Evolutionary conservation across 768 basidiomycete genomes (phyloP), one percentile per base, ranked within the genome.

Genomic region (Termitomyces sp.): DNA sequence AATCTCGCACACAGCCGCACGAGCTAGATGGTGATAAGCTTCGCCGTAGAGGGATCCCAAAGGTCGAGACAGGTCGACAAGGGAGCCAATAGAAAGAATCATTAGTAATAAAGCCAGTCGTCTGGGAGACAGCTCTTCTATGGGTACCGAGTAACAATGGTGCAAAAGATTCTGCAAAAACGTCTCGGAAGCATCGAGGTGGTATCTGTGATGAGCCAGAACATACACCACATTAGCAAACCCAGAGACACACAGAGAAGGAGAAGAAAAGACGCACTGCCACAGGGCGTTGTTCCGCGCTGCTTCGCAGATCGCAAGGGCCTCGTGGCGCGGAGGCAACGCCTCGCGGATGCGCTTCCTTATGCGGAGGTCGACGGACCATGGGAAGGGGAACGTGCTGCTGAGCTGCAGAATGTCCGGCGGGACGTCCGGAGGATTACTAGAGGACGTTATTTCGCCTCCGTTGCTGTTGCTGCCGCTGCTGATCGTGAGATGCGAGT

Each of bases 31-130:
- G 66, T 85, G 83, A 58, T 83, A 86, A 0, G 82, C 74, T 62
- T 86, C 84, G 28, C 83, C 84, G 42, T 80, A 72, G 14, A 83
- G 68, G n/a, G 79, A 76, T 38, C 82, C 82, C 53, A 79, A 70
- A 21, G 78, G 79, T 26, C 76, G 71, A 51, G 72, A 77, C 10
- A 87, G 74, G 69, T 88, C 86, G 38, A 87, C 85, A 15, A 85
- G 74, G 17, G 81, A 81, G 22, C 87, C 87, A 46, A 88, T 84
- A 26, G 87, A 83, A 56, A 89, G 78, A 62, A 88, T 78, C 77
- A 88, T 86, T 58, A 87, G 74, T 35, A 88, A 72, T 12, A 88
- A 74, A 4, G 86, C 83, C 6, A 88, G 75, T 41, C 85, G 75
- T 61, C 87, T 75, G 42, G 87, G 85, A 60, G 82, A 81, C 51